Conservation (phyloP, 495 filamentous ascomycete species). For the Aspergillus ellipticus region DNA sequence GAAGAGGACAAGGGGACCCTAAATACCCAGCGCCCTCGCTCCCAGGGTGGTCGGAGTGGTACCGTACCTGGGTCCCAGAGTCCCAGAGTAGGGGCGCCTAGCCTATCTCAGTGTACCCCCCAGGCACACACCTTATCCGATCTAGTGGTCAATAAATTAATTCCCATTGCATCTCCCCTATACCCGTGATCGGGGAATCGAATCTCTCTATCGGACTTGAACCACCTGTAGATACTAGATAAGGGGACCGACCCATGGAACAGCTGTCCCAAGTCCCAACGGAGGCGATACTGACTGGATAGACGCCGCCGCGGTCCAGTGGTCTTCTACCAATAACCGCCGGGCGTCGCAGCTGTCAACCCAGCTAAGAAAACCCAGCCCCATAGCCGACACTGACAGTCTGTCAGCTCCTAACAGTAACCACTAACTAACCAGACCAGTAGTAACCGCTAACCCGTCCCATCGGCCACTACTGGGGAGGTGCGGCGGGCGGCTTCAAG, state of each 20-base stretch:
- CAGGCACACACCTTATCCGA: no score
- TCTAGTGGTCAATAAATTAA: no score
- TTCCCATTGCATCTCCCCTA: no score
- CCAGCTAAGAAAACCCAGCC: background rate
- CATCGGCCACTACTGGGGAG: background rate
- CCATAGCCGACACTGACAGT: background rate
- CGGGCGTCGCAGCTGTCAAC: background rate
- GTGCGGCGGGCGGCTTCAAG: background rate
- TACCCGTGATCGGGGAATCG: background rate
- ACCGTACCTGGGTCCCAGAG: no score
- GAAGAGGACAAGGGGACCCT: no score
- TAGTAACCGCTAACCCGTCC: background rate
- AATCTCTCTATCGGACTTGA: background rate
- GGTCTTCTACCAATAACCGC: conserved; percentile 3
- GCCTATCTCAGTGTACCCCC: no score
- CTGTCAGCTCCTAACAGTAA: background rate
- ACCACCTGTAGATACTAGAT: no score
- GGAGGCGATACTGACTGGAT: background rate
- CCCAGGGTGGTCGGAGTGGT: no score
- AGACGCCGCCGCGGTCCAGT: no score
- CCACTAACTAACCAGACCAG: no score
- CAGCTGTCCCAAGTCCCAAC: background rate
- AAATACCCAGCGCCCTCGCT: no score
- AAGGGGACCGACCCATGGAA: background rate
- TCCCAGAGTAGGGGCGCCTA: no score